Percentiles rank a stretch among this genome's conserved stretches.
These are phyloP conservation scores for Pythium phragmiticola DNA, from an alignment of 352 stramenopile genomes.

Conservation along the genomic window DNA sequence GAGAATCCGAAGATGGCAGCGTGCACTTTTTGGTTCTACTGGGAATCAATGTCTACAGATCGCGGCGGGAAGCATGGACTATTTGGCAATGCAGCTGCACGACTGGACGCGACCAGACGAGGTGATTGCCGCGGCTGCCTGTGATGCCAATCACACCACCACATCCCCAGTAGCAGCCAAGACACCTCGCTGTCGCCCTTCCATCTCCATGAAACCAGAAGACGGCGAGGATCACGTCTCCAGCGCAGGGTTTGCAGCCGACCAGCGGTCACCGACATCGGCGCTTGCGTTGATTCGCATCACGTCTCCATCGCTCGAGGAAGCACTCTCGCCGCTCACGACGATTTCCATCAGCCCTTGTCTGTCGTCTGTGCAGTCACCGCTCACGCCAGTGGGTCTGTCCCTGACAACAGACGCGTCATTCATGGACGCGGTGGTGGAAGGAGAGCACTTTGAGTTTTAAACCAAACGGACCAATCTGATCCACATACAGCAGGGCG, in stretches of 20 bases:
- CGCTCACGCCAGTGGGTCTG: background rate
- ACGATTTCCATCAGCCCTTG: background rate
- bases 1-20: background rate
- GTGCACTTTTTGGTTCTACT: background rate
- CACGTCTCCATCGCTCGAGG: background rate
- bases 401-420: background rate
- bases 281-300: background rate
- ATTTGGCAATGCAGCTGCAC: conserved; percentile 45
- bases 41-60: conserved; percentile 7
- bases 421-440: conserved; percentile 5
- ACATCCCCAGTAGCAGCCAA: background rate
- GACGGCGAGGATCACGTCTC: background rate
- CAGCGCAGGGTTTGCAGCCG: background rate
- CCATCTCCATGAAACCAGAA: background rate
- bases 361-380: background rate
- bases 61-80: conserved; percentile 43
- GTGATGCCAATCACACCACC: background rate
- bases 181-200: background rate
- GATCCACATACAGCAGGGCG: background rate
- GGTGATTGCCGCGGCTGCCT: conserved; percentile 31
- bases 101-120: conserved; percentile 37
- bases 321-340: background rate
- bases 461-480: background rate
- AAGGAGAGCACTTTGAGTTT: background rate
- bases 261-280: conserved; percentile 6